phyloP scores from a whole-genome alignment of 2,329 filamentous ascomycete species.

The Leptoxyphium fumago region DNA sequence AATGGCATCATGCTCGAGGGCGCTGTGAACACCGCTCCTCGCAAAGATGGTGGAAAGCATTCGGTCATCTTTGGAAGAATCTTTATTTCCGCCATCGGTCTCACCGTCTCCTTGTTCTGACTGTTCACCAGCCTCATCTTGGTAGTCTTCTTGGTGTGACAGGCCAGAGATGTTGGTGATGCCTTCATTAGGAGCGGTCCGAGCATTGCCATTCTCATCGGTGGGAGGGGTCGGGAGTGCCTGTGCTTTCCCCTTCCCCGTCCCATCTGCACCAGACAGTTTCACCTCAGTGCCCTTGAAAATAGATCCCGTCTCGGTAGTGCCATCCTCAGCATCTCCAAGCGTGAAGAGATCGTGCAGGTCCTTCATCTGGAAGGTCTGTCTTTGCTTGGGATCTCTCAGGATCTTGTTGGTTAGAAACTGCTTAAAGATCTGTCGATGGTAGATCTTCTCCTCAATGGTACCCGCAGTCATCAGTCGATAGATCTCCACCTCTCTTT shows the following conservation, averaged over 20 bases:
- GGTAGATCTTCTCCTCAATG: slow-evolving; percentile 98
- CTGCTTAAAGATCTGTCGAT: slow-evolving; percentile 96
- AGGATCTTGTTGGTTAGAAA: slow-evolving; percentile 94
- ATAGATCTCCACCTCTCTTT: slow-evolving; percentile 88
- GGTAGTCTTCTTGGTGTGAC: slow-evolving; percentile 29
- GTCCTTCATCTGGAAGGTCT: slow-evolving; percentile 79
- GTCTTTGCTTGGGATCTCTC: slow-evolving; percentile 82
- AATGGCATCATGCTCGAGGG: slow-evolving; percentile 84
- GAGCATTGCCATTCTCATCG: slow-evolving; percentile 8
- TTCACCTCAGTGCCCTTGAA: slow-evolving; percentile 79
- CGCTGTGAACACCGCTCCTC: slow-evolving; percentile 72
- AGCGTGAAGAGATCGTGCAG: slow-evolving; percentile 84
- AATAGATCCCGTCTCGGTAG: slow-evolving; percentile 70
- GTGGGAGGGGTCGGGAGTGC: slow-evolving; percentile 14
- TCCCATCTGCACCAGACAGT: slow-evolving; percentile 28
- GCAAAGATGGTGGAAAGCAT: slow-evolving; percentile 85
- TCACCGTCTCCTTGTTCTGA: slow-evolving; percentile 10
- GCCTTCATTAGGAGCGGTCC: neutral
- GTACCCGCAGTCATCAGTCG: slow-evolving; percentile 96
- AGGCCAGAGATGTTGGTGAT: slow-evolving; percentile 25
- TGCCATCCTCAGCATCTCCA: slow-evolving; percentile 47
- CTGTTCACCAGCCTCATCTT: slow-evolving; percentile 16
- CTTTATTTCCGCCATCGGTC: slow-evolving; percentile 9
- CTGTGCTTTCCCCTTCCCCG: slow-evolving; percentile 18
- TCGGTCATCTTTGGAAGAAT: slow-evolving; percentile 44